Percentiles rank a stretch among this genome's conserved stretches.
Evolutionary conservation across 225 moss, liverwort and hornwort species (phyloP).

Genomic region (Thuidium tamariscinum): DNA sequence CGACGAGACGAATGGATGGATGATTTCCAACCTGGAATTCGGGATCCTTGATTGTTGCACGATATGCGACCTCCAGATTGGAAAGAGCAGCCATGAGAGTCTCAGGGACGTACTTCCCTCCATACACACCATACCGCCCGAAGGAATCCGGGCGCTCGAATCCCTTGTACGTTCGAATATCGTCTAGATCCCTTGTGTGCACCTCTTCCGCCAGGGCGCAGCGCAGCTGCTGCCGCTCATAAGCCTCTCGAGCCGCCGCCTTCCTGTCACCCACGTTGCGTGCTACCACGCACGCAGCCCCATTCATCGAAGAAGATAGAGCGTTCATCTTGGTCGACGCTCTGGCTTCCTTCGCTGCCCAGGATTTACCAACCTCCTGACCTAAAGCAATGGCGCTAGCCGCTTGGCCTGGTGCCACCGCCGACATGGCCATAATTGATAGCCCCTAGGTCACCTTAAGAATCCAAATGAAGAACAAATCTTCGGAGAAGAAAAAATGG

Average conservation of each 20-base stretch:
- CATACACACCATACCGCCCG: conserved; percentile 80
- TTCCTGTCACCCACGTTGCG: background rate
- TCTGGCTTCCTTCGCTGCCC: conserved; percentile 1
- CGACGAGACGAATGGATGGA: background rate
- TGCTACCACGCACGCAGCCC: background rate
- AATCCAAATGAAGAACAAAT: background rate
- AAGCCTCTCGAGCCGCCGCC: background rate
- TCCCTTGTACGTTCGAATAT: conserved; percentile 44
- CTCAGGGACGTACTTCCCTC: conserved; percentile 98
- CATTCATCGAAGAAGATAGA: background rate
- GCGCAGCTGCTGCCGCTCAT: conserved; percentile 2
- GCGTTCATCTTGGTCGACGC: background rate
- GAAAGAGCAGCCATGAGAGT: conserved; percentile 84
- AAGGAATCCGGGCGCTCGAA: conserved; percentile 80
- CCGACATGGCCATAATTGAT: conserved; percentile 17
- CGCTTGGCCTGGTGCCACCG: conserved; percentile 6
- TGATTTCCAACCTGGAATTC: conserved; percentile 61
- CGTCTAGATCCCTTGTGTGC: conserved; percentile 28
- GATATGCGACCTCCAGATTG: conserved; percentile 59
- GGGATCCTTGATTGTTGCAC: conserved; percentile 49
- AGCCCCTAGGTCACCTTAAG: background rate
- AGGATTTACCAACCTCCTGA: background rate
- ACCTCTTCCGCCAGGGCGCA: conserved; percentile 28
- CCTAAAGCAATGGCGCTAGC: background rate
- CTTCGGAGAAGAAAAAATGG: background rate